Evolutionary conservation across 1,284 basidiomycete species (phyloP), one percentile per base, ranked within the genome.

Genomic region (Ganoderma resinaceum): DNA sequence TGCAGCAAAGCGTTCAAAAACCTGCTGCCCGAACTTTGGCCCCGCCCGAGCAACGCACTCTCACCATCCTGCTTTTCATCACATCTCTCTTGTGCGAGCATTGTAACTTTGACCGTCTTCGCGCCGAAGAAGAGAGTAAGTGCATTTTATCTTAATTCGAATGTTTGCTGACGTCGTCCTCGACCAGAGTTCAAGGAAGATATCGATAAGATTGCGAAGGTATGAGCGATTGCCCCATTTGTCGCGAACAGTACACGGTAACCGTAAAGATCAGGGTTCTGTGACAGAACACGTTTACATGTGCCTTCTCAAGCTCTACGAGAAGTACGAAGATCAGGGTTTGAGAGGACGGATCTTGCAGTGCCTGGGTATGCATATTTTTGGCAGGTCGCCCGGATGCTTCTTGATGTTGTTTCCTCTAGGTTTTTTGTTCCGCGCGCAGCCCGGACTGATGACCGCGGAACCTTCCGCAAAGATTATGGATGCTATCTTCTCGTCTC

Each of bases 351-450:
- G 91, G 23, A 85, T 93, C 20, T 77, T 97, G 68, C 91, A 95
- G 73, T 96, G 95, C 75, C 83, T 99, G 37, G 96, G 94, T 92
- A 70, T 52, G 84, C 71, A 42, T 43, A 18, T 35, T 35, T 40
- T 14, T 35, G 3, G 29, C 6, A 3, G n/a, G 43, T 70, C 16
- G 37, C 14, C 23, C 9, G 11, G 53, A 70, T 65, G 38, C 46
- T 38, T 20, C 31, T 43, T 6, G 9, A 18, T 23, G 23, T 35
- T 46, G 61, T 57, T 20, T 29, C 43, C 37, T 18, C 66, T 26
- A 93, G 94, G 94, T 9, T 97, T 94, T 78, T 80, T 99, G 4
- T 99, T 96, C 82, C 91, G 95, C n/a, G 91, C 95, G 7, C 92
- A 96, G 73, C 97, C 97, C 1, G 91, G 91, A 0, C 82, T 98